Evolutionary conservation across 805 yeast genomes (phyloP).

Genomic region (Yarrowia alimentaria): DNA sequence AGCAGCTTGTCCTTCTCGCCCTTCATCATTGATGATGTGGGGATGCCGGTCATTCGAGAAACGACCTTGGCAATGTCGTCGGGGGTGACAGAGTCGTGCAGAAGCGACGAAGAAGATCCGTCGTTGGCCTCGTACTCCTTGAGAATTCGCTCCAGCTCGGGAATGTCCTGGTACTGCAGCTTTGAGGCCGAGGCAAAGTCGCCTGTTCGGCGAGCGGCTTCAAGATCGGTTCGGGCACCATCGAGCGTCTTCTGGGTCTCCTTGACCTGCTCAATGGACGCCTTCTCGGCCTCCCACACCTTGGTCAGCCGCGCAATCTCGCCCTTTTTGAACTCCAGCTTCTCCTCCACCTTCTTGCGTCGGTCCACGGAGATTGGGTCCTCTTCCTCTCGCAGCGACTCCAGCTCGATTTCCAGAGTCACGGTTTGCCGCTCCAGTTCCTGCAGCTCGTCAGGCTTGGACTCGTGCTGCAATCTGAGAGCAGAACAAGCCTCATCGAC

Average conservation of each 20-base stretch:
- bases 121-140: slow-evolving; percentile 53
- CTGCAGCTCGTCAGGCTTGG: slow-evolving; percentile 92
- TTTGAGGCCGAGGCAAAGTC: slow-evolving; percentile 87
- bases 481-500: slow-evolving; percentile 98
- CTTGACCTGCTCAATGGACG: slow-evolving; percentile 73
- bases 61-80: slow-evolving; percentile 93
- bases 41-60: slow-evolving; percentile 93
- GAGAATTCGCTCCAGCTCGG: slow-evolving; percentile 66
- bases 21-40: slow-evolving; percentile 82
- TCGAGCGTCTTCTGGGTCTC: slow-evolving; percentile 79
- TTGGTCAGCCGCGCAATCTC: slow-evolving; percentile 72
- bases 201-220: slow-evolving; percentile 77
- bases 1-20: slow-evolving; percentile 91
- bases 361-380: slow-evolving; percentile 81
- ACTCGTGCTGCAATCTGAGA: slow-evolving; percentile 88
- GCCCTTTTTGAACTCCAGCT: slow-evolving; percentile 57
- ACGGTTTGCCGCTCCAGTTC: slow-evolving; percentile 82
- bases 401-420: slow-evolving; percentile 94
- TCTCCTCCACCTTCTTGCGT: slow-evolving; percentile 66
- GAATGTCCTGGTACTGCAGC: slow-evolving; percentile 82
- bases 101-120: slow-evolving; percentile 40
- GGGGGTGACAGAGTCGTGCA: slow-evolving; percentile 90
- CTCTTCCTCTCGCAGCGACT: slow-evolving; percentile 88
- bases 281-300: slow-evolving; percentile 83
- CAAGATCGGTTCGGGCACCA: slow-evolving; percentile 77